Conservation (phyloP, 2,329 filamentous ascomycete genomes). For the Penicillium sp. region DNA sequence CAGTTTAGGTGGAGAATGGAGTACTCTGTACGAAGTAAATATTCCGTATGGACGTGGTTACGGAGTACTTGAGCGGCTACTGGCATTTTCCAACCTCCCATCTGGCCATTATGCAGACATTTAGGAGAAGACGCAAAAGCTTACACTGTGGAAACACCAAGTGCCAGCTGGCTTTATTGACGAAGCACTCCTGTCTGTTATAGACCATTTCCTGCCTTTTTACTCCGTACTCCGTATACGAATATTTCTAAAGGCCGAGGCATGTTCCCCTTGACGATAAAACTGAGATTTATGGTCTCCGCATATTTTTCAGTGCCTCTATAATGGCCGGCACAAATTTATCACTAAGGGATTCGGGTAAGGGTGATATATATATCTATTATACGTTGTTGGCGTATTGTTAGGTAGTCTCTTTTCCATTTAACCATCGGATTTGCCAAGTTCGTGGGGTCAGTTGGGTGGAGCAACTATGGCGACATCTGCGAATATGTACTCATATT, state of each 20-base stretch:
- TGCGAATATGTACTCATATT: neutral
- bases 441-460: neutral
- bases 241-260: neutral
- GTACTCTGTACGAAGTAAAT: neutral
- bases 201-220: neutral
- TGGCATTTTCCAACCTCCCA: neutral
- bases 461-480: neutral
- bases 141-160: neutral
- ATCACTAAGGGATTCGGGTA: neutral
- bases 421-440: neutral
- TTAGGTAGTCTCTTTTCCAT: neutral
- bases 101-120: neutral
- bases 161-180: neutral
- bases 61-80: neutral
- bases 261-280: neutral
- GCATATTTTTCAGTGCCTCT: neutral
- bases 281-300: neutral
- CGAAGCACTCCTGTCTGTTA: neutral
- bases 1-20: neutral
- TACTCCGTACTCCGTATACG: too few species aligned
- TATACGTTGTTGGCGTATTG: too few species aligned
- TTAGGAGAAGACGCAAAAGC: neutral
- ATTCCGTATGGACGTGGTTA: neutral
- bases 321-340: neutral
- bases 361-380: neutral